Conservation (phyloP, 2,329 filamentous ascomycete genomes). For the Aspergillus awamori region DNA sequence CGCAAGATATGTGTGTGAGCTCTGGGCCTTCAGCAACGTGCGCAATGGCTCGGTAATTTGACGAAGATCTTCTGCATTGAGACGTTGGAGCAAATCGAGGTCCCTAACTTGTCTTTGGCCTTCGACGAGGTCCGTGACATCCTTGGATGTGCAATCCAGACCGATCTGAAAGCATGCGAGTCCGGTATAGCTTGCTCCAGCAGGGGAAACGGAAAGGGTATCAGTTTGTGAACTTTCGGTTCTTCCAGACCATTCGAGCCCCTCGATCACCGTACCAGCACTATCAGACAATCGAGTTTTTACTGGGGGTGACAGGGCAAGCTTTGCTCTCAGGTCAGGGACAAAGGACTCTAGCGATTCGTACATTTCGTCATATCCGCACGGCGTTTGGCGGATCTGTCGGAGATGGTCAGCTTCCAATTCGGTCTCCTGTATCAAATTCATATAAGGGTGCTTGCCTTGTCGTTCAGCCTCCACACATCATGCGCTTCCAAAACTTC, state of each 20-base stretch:
- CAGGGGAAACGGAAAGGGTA: conserved; percentile 26
- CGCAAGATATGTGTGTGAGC: neutral
- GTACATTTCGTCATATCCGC: conserved; percentile 8
- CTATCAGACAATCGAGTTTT: conserved; percentile 4
- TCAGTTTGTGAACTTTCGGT: conserved; percentile 18
- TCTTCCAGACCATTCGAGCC: conserved; percentile 18
- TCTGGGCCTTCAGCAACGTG: conserved; percentile 14
- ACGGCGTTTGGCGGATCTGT: neutral
- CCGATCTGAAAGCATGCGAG: conserved; percentile 35
- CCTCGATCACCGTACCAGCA: conserved; percentile 16
- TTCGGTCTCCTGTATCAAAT: no score
- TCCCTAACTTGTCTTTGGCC: conserved; percentile 28
- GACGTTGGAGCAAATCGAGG: conserved; percentile 23
- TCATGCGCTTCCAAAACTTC: conserved; percentile 39
- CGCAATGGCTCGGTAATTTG: conserved; percentile 23
- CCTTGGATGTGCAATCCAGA: conserved; percentile 23
- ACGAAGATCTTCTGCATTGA: conserved; percentile 23
- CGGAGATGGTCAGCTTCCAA: neutral
- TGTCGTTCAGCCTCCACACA: conserved; percentile 32
- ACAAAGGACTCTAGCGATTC: conserved; percentile 13
- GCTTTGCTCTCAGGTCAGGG: conserved; percentile 9
- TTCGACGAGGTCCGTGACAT: conserved; percentile 27
- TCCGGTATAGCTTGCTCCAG: conserved; percentile 25
- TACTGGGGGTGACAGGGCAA: conserved; percentile 8
- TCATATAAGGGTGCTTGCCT: neutral